A percentile compares a stretch with the other conserved stretches of the same genome.
These are phyloP conservation scores for Aspergillus pseudoterreus DNA, from an alignment of 2,329 filamentous ascomycete species.

Conservation along the genomic window DNA sequence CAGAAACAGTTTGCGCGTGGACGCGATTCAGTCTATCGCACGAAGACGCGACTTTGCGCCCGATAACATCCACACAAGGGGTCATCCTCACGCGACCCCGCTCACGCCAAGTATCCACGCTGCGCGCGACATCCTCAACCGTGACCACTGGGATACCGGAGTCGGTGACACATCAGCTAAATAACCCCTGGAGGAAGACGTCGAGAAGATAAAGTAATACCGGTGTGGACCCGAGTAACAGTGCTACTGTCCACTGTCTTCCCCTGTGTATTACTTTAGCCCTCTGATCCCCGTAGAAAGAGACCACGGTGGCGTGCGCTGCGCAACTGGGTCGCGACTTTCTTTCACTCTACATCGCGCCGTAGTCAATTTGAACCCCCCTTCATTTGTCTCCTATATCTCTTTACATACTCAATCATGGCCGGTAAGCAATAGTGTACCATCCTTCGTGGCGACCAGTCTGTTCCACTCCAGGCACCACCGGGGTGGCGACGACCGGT, in stretches of 20 bases:
- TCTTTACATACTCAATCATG: slow-evolving; percentile 45
- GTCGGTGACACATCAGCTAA: slow-evolving; percentile 16
- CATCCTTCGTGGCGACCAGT: slow-evolving; percentile 10
- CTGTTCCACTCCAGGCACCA: background rate
- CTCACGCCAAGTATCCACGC: slow-evolving; percentile 23
- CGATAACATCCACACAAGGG: background rate
- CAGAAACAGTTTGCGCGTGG: too few relatives aligned
- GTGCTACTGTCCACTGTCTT: slow-evolving; percentile 28
- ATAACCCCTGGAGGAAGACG: slow-evolving; percentile 16
- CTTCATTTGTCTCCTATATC: slow-evolving; percentile 7
- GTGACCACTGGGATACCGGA: slow-evolving; percentile 10
- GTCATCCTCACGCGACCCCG: slow-evolving; percentile 26
- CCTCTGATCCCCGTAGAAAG: slow-evolving; percentile 39
- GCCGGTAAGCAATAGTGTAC: slow-evolving; percentile 56
- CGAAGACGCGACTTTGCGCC: background rate
- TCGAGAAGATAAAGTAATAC: slow-evolving; percentile 33
- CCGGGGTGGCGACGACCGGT: background rate
- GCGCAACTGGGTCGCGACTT: slow-evolving; percentile 14
- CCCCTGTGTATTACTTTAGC: slow-evolving; percentile 40
- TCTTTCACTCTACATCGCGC: slow-evolving; percentile 23
- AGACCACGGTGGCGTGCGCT: slow-evolving; percentile 27
- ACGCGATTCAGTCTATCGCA: background rate
- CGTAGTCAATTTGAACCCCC: slow-evolving; percentile 35
- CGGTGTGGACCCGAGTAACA: slow-evolving; percentile 24
- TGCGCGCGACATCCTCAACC: slow-evolving; percentile 22